Conservation (phyloP, 768 basidiomycete species). For the Rhizopogon vesiculosus region DNA sequence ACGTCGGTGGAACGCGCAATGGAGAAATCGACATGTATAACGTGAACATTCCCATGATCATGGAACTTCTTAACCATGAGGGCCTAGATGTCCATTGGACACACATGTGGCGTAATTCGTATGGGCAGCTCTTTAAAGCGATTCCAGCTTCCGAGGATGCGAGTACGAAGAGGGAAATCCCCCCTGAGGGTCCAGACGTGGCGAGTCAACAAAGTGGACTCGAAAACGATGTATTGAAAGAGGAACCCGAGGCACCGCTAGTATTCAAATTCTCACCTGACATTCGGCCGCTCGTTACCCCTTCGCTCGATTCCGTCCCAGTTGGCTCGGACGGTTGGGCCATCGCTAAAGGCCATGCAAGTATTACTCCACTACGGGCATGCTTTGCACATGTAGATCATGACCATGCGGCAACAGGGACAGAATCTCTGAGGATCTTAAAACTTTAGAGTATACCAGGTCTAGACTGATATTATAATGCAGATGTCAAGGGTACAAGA, state of each 20-base stretch:
- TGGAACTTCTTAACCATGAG: conserved; percentile 51
- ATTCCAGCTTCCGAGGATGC: conserved; percentile 18
- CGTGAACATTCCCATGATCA: conserved; percentile 83
- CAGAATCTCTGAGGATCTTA: conserved; percentile 47
- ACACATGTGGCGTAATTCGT: conserved; percentile 79
- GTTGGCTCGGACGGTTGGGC: conserved; percentile 84
- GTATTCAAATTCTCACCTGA: conserved; percentile 76
- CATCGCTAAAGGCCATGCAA: conserved; percentile 60
- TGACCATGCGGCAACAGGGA: neutral
- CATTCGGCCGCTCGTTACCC: conserved; percentile 62
- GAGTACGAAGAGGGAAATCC: conserved; percentile 18
- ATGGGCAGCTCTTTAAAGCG: conserved; percentile 73
- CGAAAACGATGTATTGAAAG: conserved; percentile 5
- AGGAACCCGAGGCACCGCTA: conserved; percentile 32
- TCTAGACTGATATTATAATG: neutral
- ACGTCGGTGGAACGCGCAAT: conserved; percentile 49
- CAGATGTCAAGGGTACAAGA: neutral
- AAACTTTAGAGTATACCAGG: conserved; percentile 38
- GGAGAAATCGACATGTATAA: conserved; percentile 80
- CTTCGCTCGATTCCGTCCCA: conserved; percentile 54
- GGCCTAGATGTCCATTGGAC: conserved; percentile 78
- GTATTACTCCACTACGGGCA: conserved; percentile 75
- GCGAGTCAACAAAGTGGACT: conserved; percentile 12
- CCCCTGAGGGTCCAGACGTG: conserved; percentile 42
- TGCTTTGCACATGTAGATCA: conserved; percentile 55